Evolutionary conservation across 306 rosid species (phyloP), one percentile per base, ranked within the genome.

Genomic region (Begonia masoniana): DNA sequence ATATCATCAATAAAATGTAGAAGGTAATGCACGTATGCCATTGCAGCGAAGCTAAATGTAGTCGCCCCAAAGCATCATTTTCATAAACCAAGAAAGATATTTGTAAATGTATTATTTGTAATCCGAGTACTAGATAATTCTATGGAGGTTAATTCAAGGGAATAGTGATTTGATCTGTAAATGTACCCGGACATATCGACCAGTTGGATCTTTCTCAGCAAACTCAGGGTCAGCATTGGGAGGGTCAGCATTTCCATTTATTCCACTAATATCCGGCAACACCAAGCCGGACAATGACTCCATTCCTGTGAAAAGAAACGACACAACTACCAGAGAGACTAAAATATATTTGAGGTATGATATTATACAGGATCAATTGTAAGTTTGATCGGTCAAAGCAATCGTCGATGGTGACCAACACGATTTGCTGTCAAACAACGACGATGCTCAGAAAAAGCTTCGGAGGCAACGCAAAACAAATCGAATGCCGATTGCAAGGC

Each of bases 191-290:
- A 73, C 56, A 62, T 91, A 91, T 45, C 88, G 78, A 49, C 91
- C 83, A 4, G 92, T 73, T 9, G 94, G 96, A 60, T 85, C 97
- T 68, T 72, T 91, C 84, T 91, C 96, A 12, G 48, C 76, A 72
- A 54, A 48, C 13, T 75, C 91, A 3, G 67, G 77, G 61, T 73
- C 80, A 45, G 62, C 62, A 51, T 74, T 68, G 6, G 39, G 39
- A 31, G 39, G 9, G 12, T 75, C 91, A 3, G 67, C 79, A 62
- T 73, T 78, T 41, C 60, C 62, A 51, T 71, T 68, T 7, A 26
- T 39, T 56, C 54, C 78, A 70, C 59, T 58, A 41, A 56, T 42
- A 21, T 11, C 9, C 10, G 72, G 71, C 64, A 61, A 41, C 48
- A 72, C 63, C 41, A 69, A 71, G 42, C 61, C 71, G 63, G 53